Percentiles rank a stretch among this genome's conserved stretches.
These are phyloP conservation scores for Pseudogymnoascus sp. DNA, from an alignment of 2,329 filamentous ascomycete genomes.

Conservation along the genomic window DNA sequence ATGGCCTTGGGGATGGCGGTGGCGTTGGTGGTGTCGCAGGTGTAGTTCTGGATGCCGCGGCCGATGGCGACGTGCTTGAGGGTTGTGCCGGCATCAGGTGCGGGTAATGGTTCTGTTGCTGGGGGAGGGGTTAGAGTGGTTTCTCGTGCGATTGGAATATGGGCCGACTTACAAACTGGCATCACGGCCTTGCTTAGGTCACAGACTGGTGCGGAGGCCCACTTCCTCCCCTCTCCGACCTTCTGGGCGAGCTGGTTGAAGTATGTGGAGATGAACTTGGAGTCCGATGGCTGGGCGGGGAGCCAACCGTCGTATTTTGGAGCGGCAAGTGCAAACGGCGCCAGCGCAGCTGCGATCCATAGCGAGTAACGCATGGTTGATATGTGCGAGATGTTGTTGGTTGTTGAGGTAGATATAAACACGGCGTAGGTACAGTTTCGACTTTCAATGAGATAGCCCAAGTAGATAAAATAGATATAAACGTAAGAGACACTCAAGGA, in stretches of 20 bases:
- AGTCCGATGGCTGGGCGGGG: conserved; percentile 21
- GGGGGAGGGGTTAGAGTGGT: conserved; percentile 23
- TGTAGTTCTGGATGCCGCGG: conserved; percentile 90
- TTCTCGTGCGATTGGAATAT: background rate
- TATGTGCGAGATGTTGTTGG: background rate
- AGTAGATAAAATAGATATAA: conserved; percentile 4
- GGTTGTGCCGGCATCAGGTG: conserved; percentile 50
- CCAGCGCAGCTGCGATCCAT: conserved; percentile 40
- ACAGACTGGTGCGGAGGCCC: conserved; percentile 40
- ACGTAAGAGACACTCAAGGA: conserved; percentile 8
- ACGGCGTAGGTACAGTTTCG: background rate
- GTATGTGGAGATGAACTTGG: conserved; percentile 46
- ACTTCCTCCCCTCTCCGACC: conserved; percentile 41
- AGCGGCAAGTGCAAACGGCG: conserved; percentile 36
- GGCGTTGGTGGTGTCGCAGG: conserved; percentile 58
- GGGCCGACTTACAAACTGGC: conserved; percentile 38
- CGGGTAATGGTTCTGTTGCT: conserved; percentile 54
- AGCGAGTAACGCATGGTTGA: conserved; percentile 43
- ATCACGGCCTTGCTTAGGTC: conserved; percentile 47
- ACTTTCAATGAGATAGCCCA: background rate
- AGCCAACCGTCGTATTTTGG: conserved; percentile 20
- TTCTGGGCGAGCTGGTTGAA: conserved; percentile 54
- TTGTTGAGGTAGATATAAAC: conserved; percentile 1
- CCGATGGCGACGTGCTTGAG: conserved; percentile 78
- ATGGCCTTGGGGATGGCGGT: conserved; percentile 54